phyloP scores from a whole-genome alignment of 1,139 yeast genomes.

The Blastobotrys aristatus region DNA sequence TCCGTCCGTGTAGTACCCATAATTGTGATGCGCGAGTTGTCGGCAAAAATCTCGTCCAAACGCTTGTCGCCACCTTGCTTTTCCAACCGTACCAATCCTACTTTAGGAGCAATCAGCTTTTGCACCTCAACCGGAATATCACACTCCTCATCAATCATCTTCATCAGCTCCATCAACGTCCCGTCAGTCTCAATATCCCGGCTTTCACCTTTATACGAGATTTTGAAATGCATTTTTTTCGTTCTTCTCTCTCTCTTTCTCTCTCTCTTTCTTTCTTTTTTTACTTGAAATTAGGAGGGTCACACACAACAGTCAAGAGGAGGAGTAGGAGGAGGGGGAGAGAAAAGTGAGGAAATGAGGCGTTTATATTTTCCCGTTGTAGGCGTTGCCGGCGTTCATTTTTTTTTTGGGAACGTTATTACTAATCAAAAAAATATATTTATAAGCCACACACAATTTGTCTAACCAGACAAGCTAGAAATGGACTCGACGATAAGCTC shows the following conservation, averaged over 20 bases:
- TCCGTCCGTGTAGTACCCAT: constrained; percentile 28
- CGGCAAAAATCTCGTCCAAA: constrained; percentile 21
- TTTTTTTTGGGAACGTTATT: not conserved
- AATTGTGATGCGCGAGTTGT: constrained; percentile 27
- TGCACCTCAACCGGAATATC: constrained; percentile 28
- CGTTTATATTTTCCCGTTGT: too few relatives aligned
- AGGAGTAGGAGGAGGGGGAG: too few relatives aligned
- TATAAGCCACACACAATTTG: not conserved
- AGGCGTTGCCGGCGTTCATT: too few relatives aligned
- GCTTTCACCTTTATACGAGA: constrained; percentile 22
- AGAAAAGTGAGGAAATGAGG: too few relatives aligned
- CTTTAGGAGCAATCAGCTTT: constrained; percentile 30
- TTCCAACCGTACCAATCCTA: constrained; percentile 23
- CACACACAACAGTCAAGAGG: too few relatives aligned
- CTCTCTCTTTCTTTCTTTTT: too few relatives aligned
- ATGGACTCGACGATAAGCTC: constrained; percentile 31
- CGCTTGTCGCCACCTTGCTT: constrained; percentile 17
- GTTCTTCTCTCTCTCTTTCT: too few relatives aligned
- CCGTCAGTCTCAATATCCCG: constrained; percentile 20
- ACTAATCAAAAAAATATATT: not conserved
- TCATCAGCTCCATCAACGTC: constrained; percentile 23
- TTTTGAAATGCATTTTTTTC: constrained; percentile 16
- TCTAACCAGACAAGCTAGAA: constrained; percentile 19
- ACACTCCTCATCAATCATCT: constrained; percentile 27
- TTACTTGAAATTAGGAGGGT: too few relatives aligned